Evolutionary conservation across 2,329 filamentous ascomycete genomes (phyloP), one percentile per base, ranked within the genome.

Genomic region (Sporothrix sp.): DNA sequence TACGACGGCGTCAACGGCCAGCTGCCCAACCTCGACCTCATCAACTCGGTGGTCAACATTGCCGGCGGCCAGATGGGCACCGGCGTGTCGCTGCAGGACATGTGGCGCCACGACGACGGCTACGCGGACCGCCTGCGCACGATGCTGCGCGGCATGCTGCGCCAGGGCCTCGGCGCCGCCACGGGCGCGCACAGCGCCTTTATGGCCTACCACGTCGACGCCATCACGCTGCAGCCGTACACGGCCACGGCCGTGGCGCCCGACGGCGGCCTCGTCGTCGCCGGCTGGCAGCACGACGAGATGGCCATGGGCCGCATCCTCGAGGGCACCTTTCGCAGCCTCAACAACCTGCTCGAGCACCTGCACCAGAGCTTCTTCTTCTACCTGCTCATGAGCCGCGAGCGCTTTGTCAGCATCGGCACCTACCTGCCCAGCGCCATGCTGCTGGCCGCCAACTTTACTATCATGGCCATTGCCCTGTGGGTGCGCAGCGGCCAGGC

Each of bases 361-460:
- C 75, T 98, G 54, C 93, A 98, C 65, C 93, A 98, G 69, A 96
- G 90, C 65, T 98, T 98, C 73, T 98, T 98, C 77, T 97, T 98
- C 70, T 98, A 98, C 65, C 73, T 98, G 47, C 75, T 98, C 39
- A 89, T 97, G 80, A 84, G 94, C 58, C 79, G 83, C 27, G 87
- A 93, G 60, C 82, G 90, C 10, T 98, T 98, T 63, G 93, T 97
- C 59, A 97, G 90, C 67, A 98, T 98, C 56, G 93, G 93, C 14
- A 98, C 91, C 1, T 98, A 98, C 63, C 75, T 98, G 3, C 93
- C 93, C 0, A 94, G 88, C 59, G 93, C 93, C n/a, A 98, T 98
- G 93, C 70, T 97, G 46, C 77, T 98, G 52, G 93, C 93, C 2
- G 85, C 84, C 38, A 96, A 90, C 65, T 97, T 97, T 62, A 95